Evolutionary conservation across 2,329 filamentous ascomycete genomes (phyloP).

Genomic region (Ophiostoma fasciatum): DNA sequence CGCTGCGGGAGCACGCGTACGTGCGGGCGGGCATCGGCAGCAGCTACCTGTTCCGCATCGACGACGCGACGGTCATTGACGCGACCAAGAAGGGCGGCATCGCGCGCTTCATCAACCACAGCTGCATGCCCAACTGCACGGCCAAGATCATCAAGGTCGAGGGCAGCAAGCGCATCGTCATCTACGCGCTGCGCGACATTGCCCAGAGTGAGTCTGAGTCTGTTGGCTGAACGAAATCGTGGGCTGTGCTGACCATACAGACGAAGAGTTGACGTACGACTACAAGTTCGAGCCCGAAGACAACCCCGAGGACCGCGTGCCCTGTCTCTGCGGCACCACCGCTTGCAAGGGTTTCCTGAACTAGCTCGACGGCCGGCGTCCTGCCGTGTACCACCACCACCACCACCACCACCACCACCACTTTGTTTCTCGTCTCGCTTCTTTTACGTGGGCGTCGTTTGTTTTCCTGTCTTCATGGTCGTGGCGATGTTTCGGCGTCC

Average conservation of each 20-base stretch:
- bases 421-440: no score
- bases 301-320: slow-evolving; percentile 86
- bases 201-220: slow-evolving; percentile 58
- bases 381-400: no score
- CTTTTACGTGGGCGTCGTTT: no score
- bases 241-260: slow-evolving; percentile 31
- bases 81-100: slow-evolving; percentile 98
- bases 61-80: slow-evolving; percentile 94
- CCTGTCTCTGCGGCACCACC: slow-evolving; percentile 88
- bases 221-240: no score
- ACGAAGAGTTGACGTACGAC: slow-evolving; percentile 98
- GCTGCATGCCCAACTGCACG: slow-evolving; percentile 95
- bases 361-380: slow-evolving; percentile 29
- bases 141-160: slow-evolving; percentile 99
- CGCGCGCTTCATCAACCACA: slow-evolving; percentile 96
- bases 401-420: no score
- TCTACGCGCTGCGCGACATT: slow-evolving; percentile 94
- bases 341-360: slow-evolving; percentile 99
- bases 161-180: slow-evolving; percentile 95
- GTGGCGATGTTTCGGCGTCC: no score
- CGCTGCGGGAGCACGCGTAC: slow-evolving; percentile 83
- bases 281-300: slow-evolving; percentile 99
- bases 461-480: no score
- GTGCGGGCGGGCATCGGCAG: slow-evolving; percentile 93
- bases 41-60: slow-evolving; percentile 94